phyloP scores from a whole-genome alignment of 306 rosid species.

The Lupinus albus region DNA sequence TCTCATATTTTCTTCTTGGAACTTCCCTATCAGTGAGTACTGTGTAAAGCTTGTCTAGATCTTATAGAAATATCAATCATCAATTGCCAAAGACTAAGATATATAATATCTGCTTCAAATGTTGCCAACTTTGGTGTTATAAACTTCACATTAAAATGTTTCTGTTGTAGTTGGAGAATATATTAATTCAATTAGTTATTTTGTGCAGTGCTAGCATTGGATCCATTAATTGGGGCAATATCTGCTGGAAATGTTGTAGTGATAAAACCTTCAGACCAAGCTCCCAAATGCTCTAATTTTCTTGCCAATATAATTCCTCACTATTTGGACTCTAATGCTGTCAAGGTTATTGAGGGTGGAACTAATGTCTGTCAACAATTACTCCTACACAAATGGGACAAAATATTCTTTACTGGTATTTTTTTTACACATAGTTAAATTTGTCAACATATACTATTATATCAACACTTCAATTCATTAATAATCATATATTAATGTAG shows the following conservation, averaged over 20 bases:
- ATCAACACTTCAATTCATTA: too few species aligned
- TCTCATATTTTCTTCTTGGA: slow-evolving; percentile 85
- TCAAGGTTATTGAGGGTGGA: slow-evolving; percentile 79
- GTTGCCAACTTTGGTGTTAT: slow-evolving; percentile 2
- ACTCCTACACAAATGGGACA: slow-evolving; percentile 75
- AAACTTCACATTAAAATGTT: neutral
- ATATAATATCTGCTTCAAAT: neutral
- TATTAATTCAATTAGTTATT: neutral
- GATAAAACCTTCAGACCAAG: slow-evolving; percentile 75
- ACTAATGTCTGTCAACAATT: slow-evolving; percentile 52
- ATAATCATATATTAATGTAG: too few species aligned
- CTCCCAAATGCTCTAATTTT: slow-evolving; percentile 71
- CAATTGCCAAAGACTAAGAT: slow-evolving; percentile 3
- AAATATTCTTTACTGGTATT: slow-evolving; percentile 94
- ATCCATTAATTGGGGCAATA: slow-evolving; percentile 90
- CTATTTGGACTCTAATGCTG: slow-evolving; percentile 68
- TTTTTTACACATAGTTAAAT: slow-evolving; percentile 17
- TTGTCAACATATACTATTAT: neutral
- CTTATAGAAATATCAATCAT: neutral
- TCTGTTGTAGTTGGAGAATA: neutral
- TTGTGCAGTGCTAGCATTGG: slow-evolving; percentile 71
- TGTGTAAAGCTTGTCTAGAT: neutral
- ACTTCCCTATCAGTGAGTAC: slow-evolving; percentile 83
- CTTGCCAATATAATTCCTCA: slow-evolving; percentile 67
- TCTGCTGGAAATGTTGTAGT: slow-evolving; percentile 82